phyloP scores from a whole-genome alignment of 805 yeast genomes.

The Candida taoyuanica region DNA sequence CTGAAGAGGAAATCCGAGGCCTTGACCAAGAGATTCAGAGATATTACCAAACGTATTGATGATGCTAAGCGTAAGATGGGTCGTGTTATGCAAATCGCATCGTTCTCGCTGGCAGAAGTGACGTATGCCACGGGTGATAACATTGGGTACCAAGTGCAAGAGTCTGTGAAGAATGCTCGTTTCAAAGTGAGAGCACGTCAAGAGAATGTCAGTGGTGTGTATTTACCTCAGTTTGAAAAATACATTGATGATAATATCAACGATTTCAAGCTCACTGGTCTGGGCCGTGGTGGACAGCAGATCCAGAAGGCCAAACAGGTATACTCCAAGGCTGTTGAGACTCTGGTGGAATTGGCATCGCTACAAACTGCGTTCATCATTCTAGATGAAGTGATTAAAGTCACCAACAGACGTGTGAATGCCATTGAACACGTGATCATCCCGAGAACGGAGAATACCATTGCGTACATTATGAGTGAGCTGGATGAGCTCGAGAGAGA shows the following conservation, averaged over 20 bases:
- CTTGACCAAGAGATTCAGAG: slow-evolving; percentile 91
- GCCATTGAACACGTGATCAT: slow-evolving; percentile 98
- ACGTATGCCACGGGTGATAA: slow-evolving; percentile 97
- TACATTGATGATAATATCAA: slow-evolving; percentile 79
- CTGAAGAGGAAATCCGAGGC: slow-evolving; percentile 97
- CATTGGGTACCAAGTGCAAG: slow-evolving; percentile 93
- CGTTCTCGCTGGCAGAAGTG: slow-evolving; percentile 95
- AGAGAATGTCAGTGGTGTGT: slow-evolving; percentile 95
- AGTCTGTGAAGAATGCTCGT: slow-evolving; percentile 84
- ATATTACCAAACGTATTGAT: slow-evolving; percentile 88
- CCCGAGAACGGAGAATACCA: slow-evolving; percentile 96
- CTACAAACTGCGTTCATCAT: slow-evolving; percentile 95
- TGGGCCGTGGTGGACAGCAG: slow-evolving; percentile 98
- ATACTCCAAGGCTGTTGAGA: slow-evolving; percentile 94
- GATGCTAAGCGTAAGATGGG: slow-evolving; percentile 92
- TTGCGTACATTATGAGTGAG: slow-evolving; percentile 86
- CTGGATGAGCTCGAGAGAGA: slow-evolving; percentile 97
- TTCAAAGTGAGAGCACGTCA: slow-evolving; percentile 88
- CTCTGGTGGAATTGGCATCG: slow-evolving; percentile 91
- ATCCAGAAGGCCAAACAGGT: slow-evolving; percentile 91
- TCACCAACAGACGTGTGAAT: slow-evolving; percentile 96
- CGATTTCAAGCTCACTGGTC: slow-evolving; percentile 93
- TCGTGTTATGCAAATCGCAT: slow-evolving; percentile 96
- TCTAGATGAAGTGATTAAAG: slow-evolving; percentile 95
- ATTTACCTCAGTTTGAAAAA: slow-evolving; percentile 87